Conservation (phyloP, 768 basidiomycete genomes). For the Holtermannia corniformis region DNA sequence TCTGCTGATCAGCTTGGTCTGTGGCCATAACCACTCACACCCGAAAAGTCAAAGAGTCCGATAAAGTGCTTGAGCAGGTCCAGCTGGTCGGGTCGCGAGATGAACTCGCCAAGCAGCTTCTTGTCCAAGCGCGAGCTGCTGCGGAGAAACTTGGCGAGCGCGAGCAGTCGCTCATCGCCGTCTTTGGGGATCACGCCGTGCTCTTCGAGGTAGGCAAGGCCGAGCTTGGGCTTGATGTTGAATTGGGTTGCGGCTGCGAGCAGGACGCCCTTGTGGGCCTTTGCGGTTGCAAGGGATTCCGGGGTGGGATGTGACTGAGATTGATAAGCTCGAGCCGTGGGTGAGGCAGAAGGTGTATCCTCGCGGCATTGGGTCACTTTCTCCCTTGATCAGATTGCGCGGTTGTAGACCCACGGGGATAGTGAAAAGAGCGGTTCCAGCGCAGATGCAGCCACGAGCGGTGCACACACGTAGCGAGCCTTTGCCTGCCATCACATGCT, state of each 20-base stretch:
- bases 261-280: conserved; percentile 78
- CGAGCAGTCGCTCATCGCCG: conserved; percentile 19
- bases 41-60: conserved; percentile 75
- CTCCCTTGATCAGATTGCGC: too few relatives aligned
- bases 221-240: conserved; percentile 85
- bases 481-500: too few relatives aligned
- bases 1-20: conserved; percentile 47
- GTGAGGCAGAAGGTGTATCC: neutral
- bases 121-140: conserved; percentile 79
- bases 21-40: conserved; percentile 48
- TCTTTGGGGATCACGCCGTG: conserved; percentile 60
- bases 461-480: too few relatives aligned
- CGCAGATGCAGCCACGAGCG: too few relatives aligned
- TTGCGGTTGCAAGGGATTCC: conserved; percentile 54
- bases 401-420: too few relatives aligned
- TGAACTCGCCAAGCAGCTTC: conserved; percentile 81
- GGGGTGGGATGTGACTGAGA: conserved; percentile 51
- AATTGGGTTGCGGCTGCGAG: conserved; percentile 74
- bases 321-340: neutral
- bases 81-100: conserved; percentile 77
- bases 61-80: conserved; percentile 81
- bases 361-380: too few relatives aligned
- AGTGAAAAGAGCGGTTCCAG: too few relatives aligned
- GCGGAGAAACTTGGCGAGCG: conserved; percentile 75
- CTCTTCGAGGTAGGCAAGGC: conserved; percentile 82